phyloP scores from a whole-genome alignment of 495 filamentous ascomycete species.

The Podospora anserina region DNA sequence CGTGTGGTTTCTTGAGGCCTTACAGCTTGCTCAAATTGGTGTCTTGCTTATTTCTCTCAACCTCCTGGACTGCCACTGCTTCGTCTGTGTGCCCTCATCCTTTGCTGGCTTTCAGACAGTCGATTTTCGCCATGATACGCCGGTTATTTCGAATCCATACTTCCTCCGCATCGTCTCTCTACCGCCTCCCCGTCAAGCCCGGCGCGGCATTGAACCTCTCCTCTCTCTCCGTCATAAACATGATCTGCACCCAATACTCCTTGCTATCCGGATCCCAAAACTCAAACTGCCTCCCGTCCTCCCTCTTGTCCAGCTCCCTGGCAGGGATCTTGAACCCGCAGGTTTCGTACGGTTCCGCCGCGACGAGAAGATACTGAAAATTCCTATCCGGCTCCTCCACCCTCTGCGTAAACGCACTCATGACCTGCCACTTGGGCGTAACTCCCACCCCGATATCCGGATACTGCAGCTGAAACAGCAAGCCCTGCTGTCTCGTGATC shows the following conservation, averaged over 20 bases:
- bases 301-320: slow-evolving; percentile 84
- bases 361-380: slow-evolving; percentile 92
- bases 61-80: too few relatives aligned
- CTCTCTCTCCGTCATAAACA: slow-evolving; percentile 98
- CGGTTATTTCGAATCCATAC: not conserved
- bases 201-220: slow-evolving; percentile 93
- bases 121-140: not conserved
- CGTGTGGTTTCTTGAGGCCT: not conserved
- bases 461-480: slow-evolving; percentile 94
- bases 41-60: not conserved
- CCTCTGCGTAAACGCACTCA: slow-evolving; percentile 96
- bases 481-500: slow-evolving; percentile 79
- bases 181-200: slow-evolving; percentile 60
- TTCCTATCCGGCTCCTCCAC: slow-evolving; percentile 90
- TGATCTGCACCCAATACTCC: slow-evolving; percentile 98
- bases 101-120: too few relatives aligned
- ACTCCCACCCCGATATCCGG: slow-evolving; percentile 81
- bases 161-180: not conserved
- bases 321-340: slow-evolving; percentile 96
- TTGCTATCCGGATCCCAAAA: slow-evolving; percentile 96
- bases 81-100: too few relatives aligned
- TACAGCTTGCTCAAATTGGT: not conserved
- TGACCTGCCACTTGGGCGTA: slow-evolving; percentile 83
- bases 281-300: slow-evolving; percentile 71
- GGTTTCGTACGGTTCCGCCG: slow-evolving; percentile 97